Evolutionary conservation across 257 asterid species (phyloP).

Genomic region (Thymus quinquecostatus): DNA sequence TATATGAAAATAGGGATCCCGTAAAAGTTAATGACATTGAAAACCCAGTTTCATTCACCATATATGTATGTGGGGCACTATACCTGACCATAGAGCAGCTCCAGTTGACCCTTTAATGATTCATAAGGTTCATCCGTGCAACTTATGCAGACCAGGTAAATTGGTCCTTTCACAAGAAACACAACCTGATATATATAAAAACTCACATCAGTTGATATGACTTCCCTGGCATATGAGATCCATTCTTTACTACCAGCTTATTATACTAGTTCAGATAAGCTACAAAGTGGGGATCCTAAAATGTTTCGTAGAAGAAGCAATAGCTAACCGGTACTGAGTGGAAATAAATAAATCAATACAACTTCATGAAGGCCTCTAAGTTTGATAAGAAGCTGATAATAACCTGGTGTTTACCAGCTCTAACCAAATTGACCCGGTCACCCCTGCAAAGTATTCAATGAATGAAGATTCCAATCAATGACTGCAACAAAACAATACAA

Average conservation of each 20-base stretch:
- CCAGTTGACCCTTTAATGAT: conserved; percentile 86
- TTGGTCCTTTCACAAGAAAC: conserved; percentile 97
- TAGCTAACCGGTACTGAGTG: background rate
- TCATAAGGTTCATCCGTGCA: conserved; percentile 95
- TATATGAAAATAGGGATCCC: conserved; percentile 31
- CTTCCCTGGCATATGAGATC: conserved; percentile 16
- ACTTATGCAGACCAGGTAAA: conserved; percentile 97
- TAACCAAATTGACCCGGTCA: conserved; percentile 84
- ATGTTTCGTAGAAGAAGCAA: conserved; percentile 14
- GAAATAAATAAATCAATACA: background rate
- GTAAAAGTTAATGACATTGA: conserved; percentile 6
- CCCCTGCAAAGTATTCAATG: conserved; percentile 61
- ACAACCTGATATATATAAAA: conserved; percentile 64
- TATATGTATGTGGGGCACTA: background rate
- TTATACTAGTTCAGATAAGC: conserved; percentile 17
- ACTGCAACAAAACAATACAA: conserved; percentile 12
- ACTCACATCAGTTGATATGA: conserved; percentile 1
- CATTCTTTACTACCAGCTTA: conserved; percentile 21
- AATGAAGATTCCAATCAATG: conserved; percentile 27
- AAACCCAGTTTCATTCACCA: background rate
- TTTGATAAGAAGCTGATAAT: conserved; percentile 29
- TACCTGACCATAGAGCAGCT: conserved; percentile 92
- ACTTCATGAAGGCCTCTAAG: conserved; percentile 13
- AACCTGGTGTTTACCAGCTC: conserved; percentile 99
- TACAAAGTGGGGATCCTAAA: conserved; percentile 23